Evolutionary conservation across 345 rosid genomes (phyloP).

Genomic region (Geranium brycei): DNA sequence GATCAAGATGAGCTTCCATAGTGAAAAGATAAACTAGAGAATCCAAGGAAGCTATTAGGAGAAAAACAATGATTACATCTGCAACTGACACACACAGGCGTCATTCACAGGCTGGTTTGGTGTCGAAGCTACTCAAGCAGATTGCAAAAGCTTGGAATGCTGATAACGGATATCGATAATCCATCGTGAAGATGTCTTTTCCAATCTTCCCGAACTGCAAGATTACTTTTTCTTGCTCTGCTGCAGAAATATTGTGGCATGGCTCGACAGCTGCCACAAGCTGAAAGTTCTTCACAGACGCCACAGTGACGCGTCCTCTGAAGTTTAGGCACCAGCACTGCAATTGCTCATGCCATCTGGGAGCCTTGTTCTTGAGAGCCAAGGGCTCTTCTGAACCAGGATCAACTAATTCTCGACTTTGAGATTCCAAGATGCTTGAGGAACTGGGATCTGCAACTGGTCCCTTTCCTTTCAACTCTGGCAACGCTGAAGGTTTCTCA

Average conservation of each 20-base stretch:
- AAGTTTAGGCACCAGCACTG: conserved; percentile 35
- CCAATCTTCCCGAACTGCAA: conserved; percentile 90
- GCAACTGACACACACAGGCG: not conserved
- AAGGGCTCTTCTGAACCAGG: conserved; percentile 35
- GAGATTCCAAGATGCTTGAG: conserved; percentile 24
- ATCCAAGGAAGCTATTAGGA: conserved; percentile 8
- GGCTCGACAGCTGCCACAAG: conserved; percentile 69
- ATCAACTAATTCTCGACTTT: conserved; percentile 7
- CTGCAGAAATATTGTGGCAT: conserved; percentile 36
- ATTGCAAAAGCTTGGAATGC: conserved; percentile 90
- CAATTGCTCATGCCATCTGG: conserved; percentile 85
- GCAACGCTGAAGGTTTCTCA: conserved; percentile 16
- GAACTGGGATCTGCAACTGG: conserved; percentile 18
- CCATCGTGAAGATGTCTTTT: conserved; percentile 92
- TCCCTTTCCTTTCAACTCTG: conserved; percentile 36
- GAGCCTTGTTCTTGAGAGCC: conserved; percentile 75
- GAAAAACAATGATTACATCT: conserved; percentile 1
- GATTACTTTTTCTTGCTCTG: conserved; percentile 70
- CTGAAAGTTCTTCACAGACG: conserved; percentile 93
- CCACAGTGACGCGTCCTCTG: conserved; percentile 88
- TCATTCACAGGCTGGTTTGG: conserved; percentile 89
- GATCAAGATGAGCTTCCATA: conserved; percentile 6
- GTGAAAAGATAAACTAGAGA: conserved; percentile 2
- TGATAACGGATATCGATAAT: conserved; percentile 76
- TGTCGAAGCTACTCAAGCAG: conserved; percentile 16